Evolutionary conservation across 2,329 filamentous ascomycete species (phyloP).

Genomic region (Beauveria scarabaeidicola): DNA sequence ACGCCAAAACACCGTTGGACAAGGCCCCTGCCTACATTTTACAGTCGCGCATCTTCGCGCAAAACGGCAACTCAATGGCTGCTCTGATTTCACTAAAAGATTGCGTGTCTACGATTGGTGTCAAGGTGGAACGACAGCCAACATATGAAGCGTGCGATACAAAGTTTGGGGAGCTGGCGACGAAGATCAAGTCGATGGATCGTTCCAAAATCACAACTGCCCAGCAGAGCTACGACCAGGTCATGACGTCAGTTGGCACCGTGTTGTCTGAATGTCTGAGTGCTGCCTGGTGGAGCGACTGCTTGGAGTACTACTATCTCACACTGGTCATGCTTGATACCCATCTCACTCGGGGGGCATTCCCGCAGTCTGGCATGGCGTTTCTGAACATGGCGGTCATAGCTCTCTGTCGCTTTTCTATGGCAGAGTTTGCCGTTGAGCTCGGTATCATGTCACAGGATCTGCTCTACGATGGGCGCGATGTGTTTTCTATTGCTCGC

Average conservation of each 20-base stretch:
- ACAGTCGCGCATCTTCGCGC: slow-evolving; percentile 68
- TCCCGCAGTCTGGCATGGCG: slow-evolving; percentile 59
- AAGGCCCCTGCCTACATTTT: slow-evolving; percentile 79
- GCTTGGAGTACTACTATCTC: slow-evolving; percentile 63
- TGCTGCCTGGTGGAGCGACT: slow-evolving; percentile 66
- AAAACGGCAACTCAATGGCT: slow-evolving; percentile 60
- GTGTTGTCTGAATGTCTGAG: slow-evolving; percentile 62
- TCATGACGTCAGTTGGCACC: slow-evolving; percentile 56
- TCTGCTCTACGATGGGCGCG: slow-evolving; percentile 54
- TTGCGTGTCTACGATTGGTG: slow-evolving; percentile 61
- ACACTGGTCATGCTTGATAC: slow-evolving; percentile 58
- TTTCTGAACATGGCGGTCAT: slow-evolving; percentile 63
- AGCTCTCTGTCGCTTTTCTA: slow-evolving; percentile 60
- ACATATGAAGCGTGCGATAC: slow-evolving; percentile 70
- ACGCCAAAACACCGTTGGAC: slow-evolving; percentile 65
- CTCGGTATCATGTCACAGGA: slow-evolving; percentile 55
- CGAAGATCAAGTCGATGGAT: slow-evolving; percentile 51
- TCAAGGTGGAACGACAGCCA: slow-evolving; percentile 56
- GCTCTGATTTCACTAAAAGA: slow-evolving; percentile 64
- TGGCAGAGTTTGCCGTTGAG: slow-evolving; percentile 58
- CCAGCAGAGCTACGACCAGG: slow-evolving; percentile 38
- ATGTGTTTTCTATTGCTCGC: slow-evolving; percentile 57
- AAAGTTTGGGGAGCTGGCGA: slow-evolving; percentile 58
- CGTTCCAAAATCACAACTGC: slow-evolving; percentile 36
- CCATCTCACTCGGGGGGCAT: slow-evolving; percentile 54